Conservation (phyloP, 2,329 filamentous ascomycete genomes). For the Hypoxylon sp. region DNA sequence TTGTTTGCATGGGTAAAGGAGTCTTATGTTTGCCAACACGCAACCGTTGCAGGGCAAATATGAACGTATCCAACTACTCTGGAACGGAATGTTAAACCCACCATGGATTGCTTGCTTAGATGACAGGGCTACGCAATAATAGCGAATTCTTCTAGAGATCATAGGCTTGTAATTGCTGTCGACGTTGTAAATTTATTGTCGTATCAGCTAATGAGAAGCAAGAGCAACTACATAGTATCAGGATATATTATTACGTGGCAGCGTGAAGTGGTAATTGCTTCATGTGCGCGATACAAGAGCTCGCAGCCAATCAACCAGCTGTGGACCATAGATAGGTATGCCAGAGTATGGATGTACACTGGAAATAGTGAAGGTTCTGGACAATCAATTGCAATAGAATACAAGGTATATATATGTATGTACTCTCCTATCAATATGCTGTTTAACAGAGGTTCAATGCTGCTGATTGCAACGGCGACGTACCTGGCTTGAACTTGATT, state of each 20-base stretch:
- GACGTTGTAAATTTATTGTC: conserved; percentile 18
- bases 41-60: not conserved
- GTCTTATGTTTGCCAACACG: not conserved
- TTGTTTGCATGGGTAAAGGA: not conserved
- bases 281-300: conserved; percentile 18
- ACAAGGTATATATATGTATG: too few species aligned
- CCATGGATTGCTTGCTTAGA: not conserved
- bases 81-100: not conserved
- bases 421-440: conserved; percentile 9
- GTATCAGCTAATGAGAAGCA: conserved; percentile 18
- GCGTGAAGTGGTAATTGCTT: conserved; percentile 13
- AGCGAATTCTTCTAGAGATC: not conserved
- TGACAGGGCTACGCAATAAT: not conserved
- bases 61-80: not conserved
- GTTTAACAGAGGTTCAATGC: not conserved
- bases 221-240: conserved; percentile 7
- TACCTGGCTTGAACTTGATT: conserved; percentile 12
- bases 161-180: not conserved
- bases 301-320: conserved; percentile 22
- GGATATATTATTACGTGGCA: conserved; percentile 38
- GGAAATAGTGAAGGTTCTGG: too few species aligned
- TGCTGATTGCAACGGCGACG: conserved; percentile 2
- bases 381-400: too few species aligned
- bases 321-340: not conserved
- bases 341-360: not conserved